These are phyloP conservation scores for Ophiognomonia clavigignenti-juglandacearum DNA, from an alignment of 2,329 filamentous ascomycete genomes.

Conservation along the genomic window DNA sequence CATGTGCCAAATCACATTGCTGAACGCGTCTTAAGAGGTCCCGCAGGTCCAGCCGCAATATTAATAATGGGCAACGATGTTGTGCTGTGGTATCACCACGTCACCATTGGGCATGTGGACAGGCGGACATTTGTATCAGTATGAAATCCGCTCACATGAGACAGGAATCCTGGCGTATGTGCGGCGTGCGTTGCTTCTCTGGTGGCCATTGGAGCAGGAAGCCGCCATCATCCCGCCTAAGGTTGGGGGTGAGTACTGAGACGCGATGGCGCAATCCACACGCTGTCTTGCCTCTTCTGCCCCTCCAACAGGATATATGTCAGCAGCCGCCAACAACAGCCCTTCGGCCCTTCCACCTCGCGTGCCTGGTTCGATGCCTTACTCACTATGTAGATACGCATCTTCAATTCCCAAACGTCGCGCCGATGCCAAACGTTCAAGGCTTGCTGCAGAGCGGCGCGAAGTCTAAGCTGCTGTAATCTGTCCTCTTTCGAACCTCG, in stretches of 20 bases:
- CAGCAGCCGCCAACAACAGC: no score
- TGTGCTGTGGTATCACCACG: slow-evolving; percentile 2
- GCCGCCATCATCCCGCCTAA: slow-evolving; percentile 2
- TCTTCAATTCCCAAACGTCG: no score
- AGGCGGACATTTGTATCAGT: slow-evolving; percentile 1
- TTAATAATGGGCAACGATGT: slow-evolving; percentile 15
- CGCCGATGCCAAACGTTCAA: no score
- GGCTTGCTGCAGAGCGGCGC: no score
- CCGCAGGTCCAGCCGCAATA: slow-evolving; percentile 10
- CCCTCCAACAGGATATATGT: not conserved
- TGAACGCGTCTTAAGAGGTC: no score
- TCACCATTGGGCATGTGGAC: not conserved
- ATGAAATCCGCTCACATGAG: not conserved
- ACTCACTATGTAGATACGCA: no score
- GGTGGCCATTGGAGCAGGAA: not conserved
- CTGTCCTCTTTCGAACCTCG: no score
- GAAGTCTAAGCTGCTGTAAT: no score
- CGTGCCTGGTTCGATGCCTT: no score
- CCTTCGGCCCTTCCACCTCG: no score
- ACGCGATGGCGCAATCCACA: slow-evolving; percentile 13
- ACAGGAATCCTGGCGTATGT: not conserved
- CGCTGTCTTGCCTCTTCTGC: slow-evolving; percentile 10
- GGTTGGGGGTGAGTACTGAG: slow-evolving; percentile 2
- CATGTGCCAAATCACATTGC: no score
- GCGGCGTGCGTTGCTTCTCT: not conserved